These are phyloP conservation scores for Salix arbutifolia DNA, from an alignment of 345 rosid genomes.

Conservation along the genomic window DNA sequence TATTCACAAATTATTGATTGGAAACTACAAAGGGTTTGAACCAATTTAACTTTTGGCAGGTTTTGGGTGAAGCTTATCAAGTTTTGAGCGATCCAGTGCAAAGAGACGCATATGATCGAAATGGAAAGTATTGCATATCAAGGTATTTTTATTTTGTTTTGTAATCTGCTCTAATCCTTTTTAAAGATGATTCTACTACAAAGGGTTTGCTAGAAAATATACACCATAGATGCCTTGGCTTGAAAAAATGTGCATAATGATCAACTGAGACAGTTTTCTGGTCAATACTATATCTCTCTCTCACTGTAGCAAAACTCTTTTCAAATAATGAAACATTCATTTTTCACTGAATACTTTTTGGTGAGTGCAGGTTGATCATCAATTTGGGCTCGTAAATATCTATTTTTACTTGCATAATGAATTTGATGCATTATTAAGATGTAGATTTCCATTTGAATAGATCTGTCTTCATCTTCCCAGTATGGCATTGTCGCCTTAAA, in stretches of 20 bases:
- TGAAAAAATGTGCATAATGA: neutral
- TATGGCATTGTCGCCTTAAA: neutral
- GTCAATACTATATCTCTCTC: neutral
- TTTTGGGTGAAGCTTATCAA: conserved; percentile 71
- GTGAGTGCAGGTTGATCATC: neutral
- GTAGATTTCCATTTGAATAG: neutral
- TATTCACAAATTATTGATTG: neutral
- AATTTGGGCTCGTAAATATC: neutral
- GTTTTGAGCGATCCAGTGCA: conserved; percentile 61
- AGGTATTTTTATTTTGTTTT: conserved; percentile 23
- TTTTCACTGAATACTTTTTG: neutral
- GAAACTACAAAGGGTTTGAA: neutral
- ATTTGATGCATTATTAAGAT: neutral
- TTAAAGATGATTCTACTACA: neutral
- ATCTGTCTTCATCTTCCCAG: neutral
- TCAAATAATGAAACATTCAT: neutral
- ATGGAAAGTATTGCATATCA: conserved; percentile 53
- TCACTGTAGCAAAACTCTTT: neutral
- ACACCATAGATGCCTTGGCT: neutral
- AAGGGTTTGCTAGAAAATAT: neutral
- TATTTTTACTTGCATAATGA: neutral
- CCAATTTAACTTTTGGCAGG: conserved; percentile 34
- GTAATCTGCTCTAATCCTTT: neutral
- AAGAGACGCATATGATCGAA: conserved; percentile 54
- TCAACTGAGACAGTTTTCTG: neutral